Percentiles rank a stretch among this genome's conserved stretches.
These are phyloP conservation scores for Pythium pyrilobum DNA, from an alignment of 352 stramenopile species.

Conservation along the genomic window DNA sequence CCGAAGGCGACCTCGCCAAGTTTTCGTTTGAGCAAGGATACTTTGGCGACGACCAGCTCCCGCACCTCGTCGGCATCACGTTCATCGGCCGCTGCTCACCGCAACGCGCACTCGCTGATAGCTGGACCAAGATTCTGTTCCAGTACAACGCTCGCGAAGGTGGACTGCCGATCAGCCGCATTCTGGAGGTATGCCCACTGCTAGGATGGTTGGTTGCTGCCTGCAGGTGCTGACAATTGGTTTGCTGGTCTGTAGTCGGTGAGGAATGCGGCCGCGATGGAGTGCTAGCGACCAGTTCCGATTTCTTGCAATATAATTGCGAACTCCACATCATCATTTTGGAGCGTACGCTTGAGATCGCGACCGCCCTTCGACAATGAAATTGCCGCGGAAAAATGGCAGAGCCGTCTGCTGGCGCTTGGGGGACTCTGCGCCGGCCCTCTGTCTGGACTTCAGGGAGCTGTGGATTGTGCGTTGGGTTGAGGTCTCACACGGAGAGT, in stretches of 20 bases:
- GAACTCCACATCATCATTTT: too few relatives aligned
- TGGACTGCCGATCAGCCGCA: constrained; percentile 53
- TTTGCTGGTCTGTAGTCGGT: neutral
- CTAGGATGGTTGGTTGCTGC: too few relatives aligned
- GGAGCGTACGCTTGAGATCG: constrained; percentile 12
- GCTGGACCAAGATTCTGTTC: constrained; percentile 88
- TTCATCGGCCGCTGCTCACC: constrained; percentile 78
- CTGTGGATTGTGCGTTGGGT: constrained; percentile 4
- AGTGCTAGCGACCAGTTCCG: too few relatives aligned
- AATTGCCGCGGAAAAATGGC: constrained; percentile 70
- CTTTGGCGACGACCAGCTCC: constrained; percentile 37
- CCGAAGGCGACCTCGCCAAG: constrained; percentile 69
- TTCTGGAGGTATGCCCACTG: constrained; percentile 42
- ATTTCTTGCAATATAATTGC: too few relatives aligned
- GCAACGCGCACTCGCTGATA: constrained; percentile 77
- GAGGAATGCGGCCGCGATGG: constrained; percentile 6
- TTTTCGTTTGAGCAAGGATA: constrained; percentile 71
- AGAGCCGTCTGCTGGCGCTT: constrained; percentile 18
- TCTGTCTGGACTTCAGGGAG: constrained; percentile 12
- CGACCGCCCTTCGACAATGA: constrained; percentile 50
- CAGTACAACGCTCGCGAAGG: constrained; percentile 64
- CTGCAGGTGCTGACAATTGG: neutral
- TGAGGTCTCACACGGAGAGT: neutral
- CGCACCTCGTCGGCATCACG: constrained; percentile 42
- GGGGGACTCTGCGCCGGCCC: neutral